Conservation (phyloP, 495 filamentous ascomycete species). For the Neurospora sp. region DNA sequence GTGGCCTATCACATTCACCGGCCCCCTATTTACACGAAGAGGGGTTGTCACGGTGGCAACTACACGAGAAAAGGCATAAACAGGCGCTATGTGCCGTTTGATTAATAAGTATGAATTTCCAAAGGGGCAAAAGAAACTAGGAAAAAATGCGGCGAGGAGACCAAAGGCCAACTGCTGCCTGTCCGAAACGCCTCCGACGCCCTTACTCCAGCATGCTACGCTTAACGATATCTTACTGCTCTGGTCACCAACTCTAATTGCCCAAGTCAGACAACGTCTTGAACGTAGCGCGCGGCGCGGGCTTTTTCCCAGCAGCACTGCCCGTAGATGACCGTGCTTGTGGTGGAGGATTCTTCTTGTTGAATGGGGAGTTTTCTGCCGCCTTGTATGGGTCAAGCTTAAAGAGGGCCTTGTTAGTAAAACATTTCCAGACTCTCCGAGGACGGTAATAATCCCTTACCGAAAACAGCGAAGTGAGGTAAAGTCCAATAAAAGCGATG, state of each 20-base stretch:
- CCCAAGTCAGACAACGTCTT: constrained; percentile 34
- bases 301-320: constrained; percentile 7
- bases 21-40: neutral
- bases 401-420: constrained; percentile 9
- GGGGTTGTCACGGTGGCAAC: neutral
- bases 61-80: neutral
- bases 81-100: neutral
- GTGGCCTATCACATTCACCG: neutral
- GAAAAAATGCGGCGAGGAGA: neutral
- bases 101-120: neutral
- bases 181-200: neutral
- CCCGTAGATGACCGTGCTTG: constrained; percentile 6
- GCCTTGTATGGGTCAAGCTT: constrained; percentile 58
- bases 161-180: neutral
- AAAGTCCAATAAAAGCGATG: constrained; percentile 49
- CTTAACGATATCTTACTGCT: neutral
- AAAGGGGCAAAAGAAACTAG: neutral
- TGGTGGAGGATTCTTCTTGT: constrained; percentile 33
- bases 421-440: neutral
- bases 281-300: constrained; percentile 18
- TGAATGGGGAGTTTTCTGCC: constrained; percentile 55
- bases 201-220: neutral
- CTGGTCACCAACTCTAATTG: neutral
- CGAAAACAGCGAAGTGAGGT: constrained; percentile 47
- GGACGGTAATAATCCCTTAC: constrained; percentile 19